Percentiles rank a stretch among this genome's conserved stretches.
Evolutionary conservation across 129 eudicot species (phyloP).

Genomic region (Silybum marianum): DNA sequence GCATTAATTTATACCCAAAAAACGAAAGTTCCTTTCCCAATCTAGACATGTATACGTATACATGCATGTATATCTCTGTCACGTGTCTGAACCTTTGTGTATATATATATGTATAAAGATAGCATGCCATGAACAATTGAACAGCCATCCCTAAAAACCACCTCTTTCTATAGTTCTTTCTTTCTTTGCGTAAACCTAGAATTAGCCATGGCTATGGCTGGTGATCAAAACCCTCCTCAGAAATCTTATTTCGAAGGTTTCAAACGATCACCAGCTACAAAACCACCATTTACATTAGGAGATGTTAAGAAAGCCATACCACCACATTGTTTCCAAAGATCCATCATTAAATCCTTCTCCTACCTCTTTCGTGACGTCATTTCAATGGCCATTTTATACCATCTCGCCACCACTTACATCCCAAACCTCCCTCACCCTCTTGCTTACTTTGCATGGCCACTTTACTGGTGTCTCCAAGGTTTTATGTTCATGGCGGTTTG

Average conservation of each 20-base stretch:
- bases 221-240: conserved; percentile 4
- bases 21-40: too few species aligned
- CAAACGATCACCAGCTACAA: conserved; percentile 44
- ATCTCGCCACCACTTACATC: conserved; percentile 42
- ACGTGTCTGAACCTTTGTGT: background rate
- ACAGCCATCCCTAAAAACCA: background rate
- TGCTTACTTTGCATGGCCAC: conserved; percentile 52
- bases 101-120: background rate
- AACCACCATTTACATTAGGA: conserved; percentile 53
- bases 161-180: background rate
- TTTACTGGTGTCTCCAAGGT: conserved; percentile 47
- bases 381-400: conserved; percentile 36
- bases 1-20: too few species aligned
- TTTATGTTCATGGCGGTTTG: conserved; percentile 52
- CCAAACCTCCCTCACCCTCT: conserved; percentile 48
- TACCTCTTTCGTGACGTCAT: conserved; percentile 41
- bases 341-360: conserved; percentile 41
- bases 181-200: background rate
- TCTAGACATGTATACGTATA: too few species aligned
- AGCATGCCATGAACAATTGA: background rate
- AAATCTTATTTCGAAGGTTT: conserved; percentile 27
- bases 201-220: background rate
- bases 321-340: conserved; percentile 55
- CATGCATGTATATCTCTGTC: background rate
- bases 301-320: conserved; percentile 60